Base-by-base conservation (phyloP, 2,329 filamentous ascomycete genomes). In the Leptographium radiaticola region DNA sequence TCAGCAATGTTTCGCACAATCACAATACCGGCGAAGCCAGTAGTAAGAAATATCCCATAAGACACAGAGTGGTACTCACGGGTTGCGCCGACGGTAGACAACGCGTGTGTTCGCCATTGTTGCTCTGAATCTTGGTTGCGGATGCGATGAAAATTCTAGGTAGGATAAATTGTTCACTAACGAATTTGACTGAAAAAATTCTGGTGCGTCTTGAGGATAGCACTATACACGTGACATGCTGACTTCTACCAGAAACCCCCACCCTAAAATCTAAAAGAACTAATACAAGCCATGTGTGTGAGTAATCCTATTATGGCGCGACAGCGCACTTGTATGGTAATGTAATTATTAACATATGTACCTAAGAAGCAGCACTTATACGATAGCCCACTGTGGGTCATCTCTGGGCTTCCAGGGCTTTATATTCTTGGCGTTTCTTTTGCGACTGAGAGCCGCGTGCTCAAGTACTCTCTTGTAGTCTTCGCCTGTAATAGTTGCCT, bases 1-100 rank as follows among this genome's bases (percentile, higher is more conserved):
- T 49, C 12, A 44, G 20, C 25, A 44, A 25, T 44, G 2, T 2
- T 30, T 5, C 25, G 6, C 15, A 11, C 2, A 6, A 30, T 12
- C 2, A 10, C 9, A 25, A 13, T 12, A 15, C 4, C 4, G 34
- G 34, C 10, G 34, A 40, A 16, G 10, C 6, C 1, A 7, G 11
- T 9, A 47, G 34, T 7, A 13, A 18, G 11, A 49, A 38, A 30
- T 4, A 31, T 34, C 13, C 18, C 39, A 16, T 11, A 13, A 15
- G 11, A 40, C 5, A 46, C 8, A n/a, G 13, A 30, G 7, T 25
- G 18, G 16, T 15, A 83, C 84, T 76, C 81, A 88, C 85, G 81
- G 80, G 77, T 88, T 88, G 71, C 84, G 83, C 71, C 85, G 83
- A 75, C 85, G 83, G 79, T 86, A 82, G 67, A 76, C 80, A 64